Evolutionary conservation across 306 rosid genomes (phyloP).

Genomic region (Cucurbita argyrosperma): DNA sequence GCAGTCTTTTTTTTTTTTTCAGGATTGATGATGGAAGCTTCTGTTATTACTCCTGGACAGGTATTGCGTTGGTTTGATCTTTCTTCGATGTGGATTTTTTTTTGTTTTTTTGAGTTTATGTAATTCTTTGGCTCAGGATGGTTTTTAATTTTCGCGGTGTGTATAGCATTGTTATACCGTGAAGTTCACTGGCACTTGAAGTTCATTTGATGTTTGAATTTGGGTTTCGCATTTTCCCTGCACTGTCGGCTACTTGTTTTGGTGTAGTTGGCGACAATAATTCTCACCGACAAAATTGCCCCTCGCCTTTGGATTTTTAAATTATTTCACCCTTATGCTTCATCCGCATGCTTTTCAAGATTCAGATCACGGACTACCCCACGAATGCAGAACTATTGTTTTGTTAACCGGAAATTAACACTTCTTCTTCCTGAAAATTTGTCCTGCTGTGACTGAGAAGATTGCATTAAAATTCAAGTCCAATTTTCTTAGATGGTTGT

Average conservation of each 20-base stretch:
- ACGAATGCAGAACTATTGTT: not conserved
- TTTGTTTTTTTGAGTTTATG: not conserved
- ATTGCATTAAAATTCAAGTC: not conserved
- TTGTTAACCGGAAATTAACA: not conserved
- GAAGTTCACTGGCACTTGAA: not conserved
- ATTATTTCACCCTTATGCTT: not conserved
- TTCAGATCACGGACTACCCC: not conserved
- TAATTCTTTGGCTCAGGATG: not conserved
- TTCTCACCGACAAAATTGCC: slow-evolving; percentile 1
- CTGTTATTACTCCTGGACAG: slow-evolving; percentile 4
- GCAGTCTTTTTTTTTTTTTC: not conserved
- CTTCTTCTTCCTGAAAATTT: not conserved
- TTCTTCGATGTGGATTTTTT: not conserved
- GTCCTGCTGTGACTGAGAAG: not conserved
- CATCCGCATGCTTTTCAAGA: not conserved
- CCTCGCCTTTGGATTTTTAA: not conserved
- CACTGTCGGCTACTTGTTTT: slow-evolving; percentile 3
- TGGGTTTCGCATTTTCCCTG: not conserved
- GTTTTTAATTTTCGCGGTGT: not conserved
- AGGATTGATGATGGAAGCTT: not conserved
- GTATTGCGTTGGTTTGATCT: not conserved
- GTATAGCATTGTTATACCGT: not conserved
- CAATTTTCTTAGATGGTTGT: not conserved
- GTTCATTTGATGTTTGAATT: not conserved
- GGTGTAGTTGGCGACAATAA: not conserved